Conservation (phyloP, 1,284 basidiomycete species). For the Sphaerobolus stellatus region DNA sequence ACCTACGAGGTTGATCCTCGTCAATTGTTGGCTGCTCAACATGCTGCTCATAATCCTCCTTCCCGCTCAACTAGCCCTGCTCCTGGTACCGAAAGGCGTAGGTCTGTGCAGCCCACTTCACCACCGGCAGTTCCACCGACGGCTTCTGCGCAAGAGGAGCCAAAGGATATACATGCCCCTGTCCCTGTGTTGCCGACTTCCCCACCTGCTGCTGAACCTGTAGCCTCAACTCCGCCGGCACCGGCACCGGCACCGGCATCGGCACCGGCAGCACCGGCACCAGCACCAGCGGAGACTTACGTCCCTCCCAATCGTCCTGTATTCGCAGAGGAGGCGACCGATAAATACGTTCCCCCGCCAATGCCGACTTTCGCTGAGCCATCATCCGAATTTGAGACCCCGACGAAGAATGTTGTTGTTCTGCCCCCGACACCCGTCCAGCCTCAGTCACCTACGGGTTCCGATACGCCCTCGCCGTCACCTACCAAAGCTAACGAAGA, state of each 20-base stretch:
- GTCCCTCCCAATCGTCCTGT: conserved; percentile 33
- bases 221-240: conserved; percentile 5
- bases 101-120: background rate
- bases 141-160: background rate
- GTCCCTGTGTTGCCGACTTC: background rate
- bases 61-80: conserved; percentile 22
- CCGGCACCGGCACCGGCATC: conserved; percentile 10
- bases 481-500: conserved; percentile 28
- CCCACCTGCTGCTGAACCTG: conserved; percentile 3
- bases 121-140: background rate
- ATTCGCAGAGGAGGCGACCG: conserved; percentile 21
- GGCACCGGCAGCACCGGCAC: background rate
- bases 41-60: conserved; percentile 39
- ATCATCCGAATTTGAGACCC: conserved; percentile 35
- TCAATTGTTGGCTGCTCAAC: conserved; percentile 42
- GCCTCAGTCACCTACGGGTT: conserved; percentile 35
- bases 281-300: conserved; percentile 8
- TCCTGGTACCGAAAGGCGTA: conserved; percentile 7
- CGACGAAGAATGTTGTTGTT: conserved; percentile 34
- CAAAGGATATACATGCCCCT: too few species aligned
- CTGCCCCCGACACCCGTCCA: conserved; percentile 45
- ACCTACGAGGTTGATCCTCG: conserved; percentile 40
- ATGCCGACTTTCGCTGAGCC: conserved; percentile 46
- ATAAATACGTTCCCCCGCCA: conserved; percentile 26
- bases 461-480: conserved; percentile 47